Base-by-base conservation (phyloP, 345 rosid species). In the Linum usitatissimum region DNA sequence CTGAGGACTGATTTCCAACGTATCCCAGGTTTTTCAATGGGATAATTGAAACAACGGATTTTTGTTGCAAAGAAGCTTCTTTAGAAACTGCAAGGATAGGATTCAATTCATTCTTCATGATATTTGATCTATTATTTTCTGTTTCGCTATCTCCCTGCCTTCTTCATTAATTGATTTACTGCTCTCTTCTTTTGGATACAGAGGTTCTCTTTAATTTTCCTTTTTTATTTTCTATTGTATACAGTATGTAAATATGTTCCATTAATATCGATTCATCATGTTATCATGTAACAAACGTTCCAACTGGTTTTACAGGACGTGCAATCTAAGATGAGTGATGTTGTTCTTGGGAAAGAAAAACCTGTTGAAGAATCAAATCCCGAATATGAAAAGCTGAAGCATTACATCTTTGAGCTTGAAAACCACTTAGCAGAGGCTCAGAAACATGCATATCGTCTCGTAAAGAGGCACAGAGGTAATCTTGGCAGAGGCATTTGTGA, bases 361-460 rank as follows among this genome's bases (percentile, higher is more conserved):
- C 96, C 96, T n/a, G 95, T 93, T 20, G 99, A 93, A 79, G 99
- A 93, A 77, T 87, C 99, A 20, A 82, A 79, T 81, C 79, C 89
- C 71, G 92, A 85, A 65, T 87, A 93, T 67, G 99, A 93, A 79
- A 90, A 90, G 81, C 78, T 93, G 75, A 93, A 90, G 71, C 80
- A 82, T 67, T 93, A 93, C 64, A 62, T 93, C 64, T 87, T 83
- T 64, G 99, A 93, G 86, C 99, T 93, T 23, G 99, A 93, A 69
- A 86, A 90, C 75, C 99, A 90, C 77, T 79, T 93, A 72, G 77
- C 89, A 58, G 99, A 93, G 77, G 95, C 95, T 59, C 99, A 93
- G 76, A 93, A 90, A 71, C 97, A 93, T 71, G 96, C 96, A 48
- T 90, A 79, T 77, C 95, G 96, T 72, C 96, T 93, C 51, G 97